Evolutionary conservation across 768 basidiomycete species (phyloP).

Genomic region (Holtermannia corniformis): DNA sequence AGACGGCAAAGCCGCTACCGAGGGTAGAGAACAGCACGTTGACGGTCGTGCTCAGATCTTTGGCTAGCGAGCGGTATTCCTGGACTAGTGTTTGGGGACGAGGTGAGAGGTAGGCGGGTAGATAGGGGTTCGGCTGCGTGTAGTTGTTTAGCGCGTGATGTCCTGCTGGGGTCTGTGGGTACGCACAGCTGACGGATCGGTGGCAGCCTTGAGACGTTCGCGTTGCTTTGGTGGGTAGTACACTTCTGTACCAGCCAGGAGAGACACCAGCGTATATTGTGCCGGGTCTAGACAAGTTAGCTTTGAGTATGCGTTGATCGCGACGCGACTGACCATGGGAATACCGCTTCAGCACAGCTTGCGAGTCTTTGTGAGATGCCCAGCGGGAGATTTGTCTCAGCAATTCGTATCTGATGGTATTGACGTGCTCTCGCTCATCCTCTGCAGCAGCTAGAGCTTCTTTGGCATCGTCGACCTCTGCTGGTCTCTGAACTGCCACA

Average conservation of each 20-base stretch:
- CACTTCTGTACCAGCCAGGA: constrained; percentile 28
- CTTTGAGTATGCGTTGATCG: neutral
- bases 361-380: constrained; percentile 8
- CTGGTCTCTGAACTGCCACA: neutral
- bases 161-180: neutral
- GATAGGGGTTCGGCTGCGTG: constrained; percentile 17
- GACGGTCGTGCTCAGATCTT: constrained; percentile 20
- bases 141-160: neutral
- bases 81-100: constrained; percentile 10
- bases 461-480: neutral
- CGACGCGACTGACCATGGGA: constrained; percentile 3
- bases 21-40: constrained; percentile 35
- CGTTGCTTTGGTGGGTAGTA: constrained; percentile 18
- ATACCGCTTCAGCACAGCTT: neutral
- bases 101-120: constrained; percentile 24
- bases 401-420: constrained; percentile 14
- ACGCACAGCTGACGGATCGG: constrained; percentile 18
- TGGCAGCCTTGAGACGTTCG: constrained; percentile 11
- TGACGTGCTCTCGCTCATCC: constrained; percentile 1
- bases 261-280: constrained; percentile 14
- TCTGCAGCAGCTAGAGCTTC: neutral
- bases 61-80: constrained; percentile 20
- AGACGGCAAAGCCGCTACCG: constrained; percentile 26
- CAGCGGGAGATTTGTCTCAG: constrained; percentile 18
- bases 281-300: constrained; percentile 12